These are phyloP conservation scores for Ormosia semicastrata DNA, from an alignment of 306 rosid species.

Conservation along the genomic window DNA sequence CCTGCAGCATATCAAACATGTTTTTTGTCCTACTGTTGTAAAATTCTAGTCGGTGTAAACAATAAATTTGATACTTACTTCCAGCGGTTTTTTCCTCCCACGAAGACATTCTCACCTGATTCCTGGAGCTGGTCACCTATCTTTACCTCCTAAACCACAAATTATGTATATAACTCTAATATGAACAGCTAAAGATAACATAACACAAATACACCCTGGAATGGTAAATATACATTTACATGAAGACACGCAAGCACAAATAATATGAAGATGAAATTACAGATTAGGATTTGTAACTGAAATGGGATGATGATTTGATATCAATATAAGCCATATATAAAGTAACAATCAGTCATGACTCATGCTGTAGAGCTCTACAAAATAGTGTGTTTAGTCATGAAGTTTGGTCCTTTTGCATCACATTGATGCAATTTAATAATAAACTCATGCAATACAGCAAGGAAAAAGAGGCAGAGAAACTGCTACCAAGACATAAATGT, in stretches of 20 bases:
- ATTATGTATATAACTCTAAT: not conserved
- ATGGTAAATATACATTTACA: not conserved
- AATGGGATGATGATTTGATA: not conserved
- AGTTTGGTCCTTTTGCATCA: not conserved
- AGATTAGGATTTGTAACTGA: not conserved
- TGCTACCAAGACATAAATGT: not conserved
- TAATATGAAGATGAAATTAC: not conserved
- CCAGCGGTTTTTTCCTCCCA: slow-evolving; percentile 97
- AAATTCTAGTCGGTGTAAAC: slow-evolving; percentile 7
- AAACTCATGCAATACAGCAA: not conserved
- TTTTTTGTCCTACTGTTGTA: not conserved
- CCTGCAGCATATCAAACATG: slow-evolving; percentile 46
- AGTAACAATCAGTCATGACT: not conserved
- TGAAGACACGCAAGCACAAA: slow-evolving; percentile 2
- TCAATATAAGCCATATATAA: not conserved
- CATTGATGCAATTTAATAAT: not conserved
- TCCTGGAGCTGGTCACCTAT: slow-evolving; percentile 81
- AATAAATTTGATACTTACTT: slow-evolving; percentile 53
- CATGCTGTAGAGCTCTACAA: not conserved
- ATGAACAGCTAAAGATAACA: not conserved
- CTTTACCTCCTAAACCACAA: slow-evolving; percentile 74
- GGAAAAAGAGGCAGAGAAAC: not conserved
- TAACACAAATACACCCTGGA: not conserved
- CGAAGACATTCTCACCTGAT: slow-evolving; percentile 91
- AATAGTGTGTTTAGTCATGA: not conserved